A percentile compares a stretch with the other conserved stretches of the same genome.
Evolutionary conservation across 208 protist genomes (phyloP).

Genomic region (Giardia duodenalis): DNA sequence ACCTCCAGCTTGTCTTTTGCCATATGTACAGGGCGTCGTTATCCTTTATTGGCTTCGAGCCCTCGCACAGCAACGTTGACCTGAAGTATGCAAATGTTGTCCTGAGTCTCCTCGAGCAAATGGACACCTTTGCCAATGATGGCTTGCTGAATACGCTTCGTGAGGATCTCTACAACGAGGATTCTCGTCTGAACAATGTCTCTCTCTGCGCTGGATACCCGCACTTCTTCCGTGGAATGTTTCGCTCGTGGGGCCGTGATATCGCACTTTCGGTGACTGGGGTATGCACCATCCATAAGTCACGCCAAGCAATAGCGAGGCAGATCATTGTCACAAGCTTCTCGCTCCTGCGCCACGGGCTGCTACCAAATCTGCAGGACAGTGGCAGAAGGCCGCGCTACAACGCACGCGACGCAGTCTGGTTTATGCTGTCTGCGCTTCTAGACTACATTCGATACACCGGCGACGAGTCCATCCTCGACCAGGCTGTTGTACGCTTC

Average conservation of each 20-base stretch:
- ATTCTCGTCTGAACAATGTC: not conserved
- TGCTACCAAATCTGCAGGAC: slow-evolving; percentile 62
- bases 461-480: slow-evolving; percentile 43
- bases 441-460: not conserved
- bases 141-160: not conserved
- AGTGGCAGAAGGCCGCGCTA: slow-evolving; percentile 48
- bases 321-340: slow-evolving; percentile 44
- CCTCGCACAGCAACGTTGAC: not conserved
- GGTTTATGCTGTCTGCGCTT: slow-evolving; percentile 52
- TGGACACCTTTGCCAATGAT: not conserved
- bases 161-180: not conserved
- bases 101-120: not conserved
- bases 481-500: not conserved
- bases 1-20: not conserved
- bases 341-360: slow-evolving; percentile 48
- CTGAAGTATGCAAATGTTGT: not conserved
- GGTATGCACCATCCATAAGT: slow-evolving; percentile 44
- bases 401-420: slow-evolving; percentile 57
- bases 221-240: slow-evolving; percentile 48
- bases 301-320: slow-evolving; percentile 38
- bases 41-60: slow-evolving; percentile 3
- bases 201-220: slow-evolving; percentile 35
- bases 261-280: slow-evolving; percentile 50
- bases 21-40: not conserved
- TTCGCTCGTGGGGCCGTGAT: slow-evolving; percentile 54